Evolutionary conservation across 2,329 filamentous ascomycete genomes (phyloP).

Genomic region (Diaporthe batatas): DNA sequence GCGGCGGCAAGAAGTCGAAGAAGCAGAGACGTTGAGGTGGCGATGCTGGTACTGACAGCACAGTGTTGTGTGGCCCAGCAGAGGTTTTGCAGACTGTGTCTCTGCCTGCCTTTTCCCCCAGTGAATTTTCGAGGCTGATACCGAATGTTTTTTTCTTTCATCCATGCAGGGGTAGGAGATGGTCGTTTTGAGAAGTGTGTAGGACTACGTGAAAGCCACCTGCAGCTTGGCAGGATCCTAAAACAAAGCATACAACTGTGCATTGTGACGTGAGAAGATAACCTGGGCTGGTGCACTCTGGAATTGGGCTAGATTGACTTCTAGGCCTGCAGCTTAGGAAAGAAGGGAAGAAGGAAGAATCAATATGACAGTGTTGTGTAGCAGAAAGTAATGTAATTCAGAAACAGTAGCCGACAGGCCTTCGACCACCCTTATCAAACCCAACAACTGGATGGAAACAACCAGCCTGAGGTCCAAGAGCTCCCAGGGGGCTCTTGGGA

Average conservation of each 20-base stretch:
- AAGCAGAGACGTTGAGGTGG: slow-evolving; percentile 29
- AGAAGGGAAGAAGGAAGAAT: background rate
- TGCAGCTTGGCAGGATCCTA: background rate
- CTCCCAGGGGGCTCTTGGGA: no score
- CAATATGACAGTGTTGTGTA: background rate
- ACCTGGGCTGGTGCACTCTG: background rate
- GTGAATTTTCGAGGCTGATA: background rate
- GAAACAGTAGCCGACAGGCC: background rate
- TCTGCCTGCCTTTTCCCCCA: background rate
- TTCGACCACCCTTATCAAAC: no score
- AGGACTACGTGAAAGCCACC: slow-evolving; percentile 19
- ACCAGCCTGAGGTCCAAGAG: no score
- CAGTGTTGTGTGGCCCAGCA: background rate
- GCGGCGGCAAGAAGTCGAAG: slow-evolving; percentile 78
- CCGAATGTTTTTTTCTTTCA: background rate
- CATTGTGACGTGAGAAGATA: slow-evolving; percentile 1
- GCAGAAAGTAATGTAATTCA: slow-evolving; percentile 13
- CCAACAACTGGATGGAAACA: no score
- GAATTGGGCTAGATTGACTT: background rate
- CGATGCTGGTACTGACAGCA: background rate
- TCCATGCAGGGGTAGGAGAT: background rate
- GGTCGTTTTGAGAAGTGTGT: slow-evolving; percentile 22
- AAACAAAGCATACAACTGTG: background rate
- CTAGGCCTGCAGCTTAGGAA: background rate
- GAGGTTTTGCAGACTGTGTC: background rate